Conservation (phyloP, 805 yeast genomes). For the Spencermartinsiella europaea region DNA sequence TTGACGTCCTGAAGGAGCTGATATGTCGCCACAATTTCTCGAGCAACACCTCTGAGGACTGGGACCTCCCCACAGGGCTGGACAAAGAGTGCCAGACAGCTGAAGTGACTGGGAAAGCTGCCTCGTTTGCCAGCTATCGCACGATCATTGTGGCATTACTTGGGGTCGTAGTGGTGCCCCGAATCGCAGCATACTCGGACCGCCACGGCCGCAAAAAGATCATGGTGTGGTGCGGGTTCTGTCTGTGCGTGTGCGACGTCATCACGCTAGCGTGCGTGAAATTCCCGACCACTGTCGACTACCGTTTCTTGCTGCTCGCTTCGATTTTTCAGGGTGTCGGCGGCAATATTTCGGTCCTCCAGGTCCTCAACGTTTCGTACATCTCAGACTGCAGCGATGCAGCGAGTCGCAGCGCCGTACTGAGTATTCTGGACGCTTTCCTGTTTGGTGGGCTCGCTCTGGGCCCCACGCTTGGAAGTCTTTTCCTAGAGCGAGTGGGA, state of each 20-base stretch:
- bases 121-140: slow-evolving; percentile 16
- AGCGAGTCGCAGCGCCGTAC: slow-evolving; percentile 40
- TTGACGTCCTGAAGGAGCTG: slow-evolving; percentile 21
- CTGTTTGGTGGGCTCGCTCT: slow-evolving; percentile 27
- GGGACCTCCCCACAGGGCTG: neutral
- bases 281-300: slow-evolving; percentile 19
- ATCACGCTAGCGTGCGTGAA: slow-evolving; percentile 14
- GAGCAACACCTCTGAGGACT: neutral
- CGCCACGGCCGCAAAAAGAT: slow-evolving; percentile 55
- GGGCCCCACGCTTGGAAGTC: slow-evolving; percentile 25
- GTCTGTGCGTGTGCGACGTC: slow-evolving; percentile 15
- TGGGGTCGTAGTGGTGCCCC: slow-evolving; percentile 26
- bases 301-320: slow-evolving; percentile 38
- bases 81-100: slow-evolving; percentile 20
- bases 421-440: slow-evolving; percentile 26
- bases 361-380: slow-evolving; percentile 62
- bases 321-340: slow-evolving; percentile 45
- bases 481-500: slow-evolving; percentile 13
- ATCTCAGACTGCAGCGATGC: slow-evolving; percentile 69
- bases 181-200: slow-evolving; percentile 60
- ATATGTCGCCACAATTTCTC: slow-evolving; percentile 19
- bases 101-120: slow-evolving; percentile 20
- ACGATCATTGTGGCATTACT: slow-evolving; percentile 13
- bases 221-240: slow-evolving; percentile 27
- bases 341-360: slow-evolving; percentile 58